Conservation (phyloP, 768 basidiomycete species). For the Termitomyces sp. region DNA sequence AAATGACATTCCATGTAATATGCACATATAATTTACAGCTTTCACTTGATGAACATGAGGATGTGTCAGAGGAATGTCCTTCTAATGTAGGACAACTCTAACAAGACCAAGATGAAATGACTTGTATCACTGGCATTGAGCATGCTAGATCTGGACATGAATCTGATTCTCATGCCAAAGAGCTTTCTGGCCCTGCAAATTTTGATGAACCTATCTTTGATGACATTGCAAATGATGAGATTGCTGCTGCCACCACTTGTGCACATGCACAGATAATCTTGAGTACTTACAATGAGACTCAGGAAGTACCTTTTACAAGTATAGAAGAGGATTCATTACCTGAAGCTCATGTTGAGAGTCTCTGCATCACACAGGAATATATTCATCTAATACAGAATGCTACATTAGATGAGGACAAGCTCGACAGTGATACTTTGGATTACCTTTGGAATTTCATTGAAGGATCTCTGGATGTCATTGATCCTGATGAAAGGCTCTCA, state of each 20-base stretch:
- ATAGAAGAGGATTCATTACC: background rate
- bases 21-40: too few species aligned
- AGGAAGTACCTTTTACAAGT: background rate
- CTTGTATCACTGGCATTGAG: too few species aligned
- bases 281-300: background rate
- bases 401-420: conserved; percentile 9
- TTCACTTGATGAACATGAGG: too few species aligned
- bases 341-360: background rate
- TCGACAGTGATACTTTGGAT: background rate
- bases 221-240: background rate
- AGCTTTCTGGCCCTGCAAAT: background rate
- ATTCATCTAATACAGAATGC: conserved; percentile 9
- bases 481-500: background rate
- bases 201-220: background rate
- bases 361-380: conserved; percentile 6
- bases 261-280: background rate
- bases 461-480: background rate
- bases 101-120: background rate
- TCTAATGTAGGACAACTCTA: too few species aligned
- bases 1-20: too few species aligned
- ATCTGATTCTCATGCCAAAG: background rate
- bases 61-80: too few species aligned
- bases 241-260: background rate
- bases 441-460: background rate
- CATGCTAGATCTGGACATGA: background rate